Evolutionary conservation across 345 rosid genomes (phyloP).

Genomic region (Arabis alpina): DNA sequence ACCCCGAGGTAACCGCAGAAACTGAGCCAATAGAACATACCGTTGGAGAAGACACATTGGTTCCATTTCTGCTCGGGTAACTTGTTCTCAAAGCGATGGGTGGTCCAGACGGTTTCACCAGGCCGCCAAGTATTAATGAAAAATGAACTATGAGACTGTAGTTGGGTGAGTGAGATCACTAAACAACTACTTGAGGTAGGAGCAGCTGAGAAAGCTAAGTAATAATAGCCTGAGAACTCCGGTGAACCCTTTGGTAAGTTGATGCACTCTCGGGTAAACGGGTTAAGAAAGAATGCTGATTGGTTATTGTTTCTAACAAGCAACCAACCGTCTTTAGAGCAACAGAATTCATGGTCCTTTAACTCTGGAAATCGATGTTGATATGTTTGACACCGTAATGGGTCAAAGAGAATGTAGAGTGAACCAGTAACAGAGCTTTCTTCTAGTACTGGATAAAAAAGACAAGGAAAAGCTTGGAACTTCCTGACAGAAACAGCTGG

Average conservation of each 20-base stretch:
- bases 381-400: background rate
- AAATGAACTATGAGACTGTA: background rate
- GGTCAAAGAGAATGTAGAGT: background rate
- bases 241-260: background rate
- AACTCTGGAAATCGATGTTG: background rate
- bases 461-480: background rate
- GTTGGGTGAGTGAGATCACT: background rate
- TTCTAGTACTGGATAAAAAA: background rate
- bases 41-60: background rate
- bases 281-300: background rate
- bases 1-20: background rate
- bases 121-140: background rate
- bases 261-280: background rate
- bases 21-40: background rate
- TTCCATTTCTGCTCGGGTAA: background rate
- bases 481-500: constrained; percentile 1
- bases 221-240: no score
- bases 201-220: background rate
- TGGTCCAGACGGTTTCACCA: constrained; percentile 8
- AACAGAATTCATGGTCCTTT: background rate
- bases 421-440: background rate
- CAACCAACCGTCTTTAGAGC: constrained; percentile 16
- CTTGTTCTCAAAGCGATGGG: background rate
- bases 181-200: background rate
- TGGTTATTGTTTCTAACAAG: background rate